phyloP scores from a whole-genome alignment of 805 yeast species.

The Kodamaea lidongshanica region DNA sequence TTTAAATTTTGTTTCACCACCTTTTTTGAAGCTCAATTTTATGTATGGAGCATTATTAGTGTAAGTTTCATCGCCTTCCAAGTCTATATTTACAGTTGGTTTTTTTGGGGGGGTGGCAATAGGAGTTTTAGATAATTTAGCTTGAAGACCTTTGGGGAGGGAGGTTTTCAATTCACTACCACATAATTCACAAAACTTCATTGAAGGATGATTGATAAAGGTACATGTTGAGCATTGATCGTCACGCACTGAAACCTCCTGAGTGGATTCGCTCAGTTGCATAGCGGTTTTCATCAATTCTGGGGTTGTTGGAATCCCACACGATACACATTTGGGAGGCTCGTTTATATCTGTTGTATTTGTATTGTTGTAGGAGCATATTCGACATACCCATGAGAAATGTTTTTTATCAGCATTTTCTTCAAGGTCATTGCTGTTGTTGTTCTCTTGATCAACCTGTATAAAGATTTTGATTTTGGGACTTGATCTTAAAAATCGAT shows the following conservation, averaged over 20 bases:
- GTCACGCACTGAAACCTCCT: conserved; percentile 12
- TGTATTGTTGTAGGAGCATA: conserved; percentile 68
- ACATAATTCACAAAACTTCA: conserved; percentile 81
- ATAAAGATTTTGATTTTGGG: conserved; percentile 57
- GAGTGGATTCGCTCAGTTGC: neutral
- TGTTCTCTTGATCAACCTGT: conserved; percentile 6
- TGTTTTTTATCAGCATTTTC: neutral
- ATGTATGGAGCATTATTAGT: conserved; percentile 35
- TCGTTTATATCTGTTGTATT: conserved; percentile 15
- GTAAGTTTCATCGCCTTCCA: conserved; percentile 31
- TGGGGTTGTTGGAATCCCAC: conserved; percentile 28
- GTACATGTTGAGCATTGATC: conserved; percentile 59
- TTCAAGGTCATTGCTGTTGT: neutral
- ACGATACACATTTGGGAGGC: conserved; percentile 32
- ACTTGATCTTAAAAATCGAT: conserved; percentile 66
- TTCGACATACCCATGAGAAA: conserved; percentile 89
- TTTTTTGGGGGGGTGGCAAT: conserved; percentile 1
- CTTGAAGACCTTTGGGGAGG: conserved; percentile 6
- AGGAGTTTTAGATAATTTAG: neutral
- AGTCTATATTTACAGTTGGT: conserved; percentile 9
- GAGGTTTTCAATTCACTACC: conserved; percentile 42
- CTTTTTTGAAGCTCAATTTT: conserved; percentile 69
- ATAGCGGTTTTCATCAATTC: conserved; percentile 7
- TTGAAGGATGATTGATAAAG: conserved; percentile 74
- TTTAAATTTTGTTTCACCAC: conserved; percentile 55